Evolutionary conservation across 2,329 filamentous ascomycete genomes (phyloP), one percentile per base, ranked within the genome.

Genomic region (Aspergillus ochraceus): DNA sequence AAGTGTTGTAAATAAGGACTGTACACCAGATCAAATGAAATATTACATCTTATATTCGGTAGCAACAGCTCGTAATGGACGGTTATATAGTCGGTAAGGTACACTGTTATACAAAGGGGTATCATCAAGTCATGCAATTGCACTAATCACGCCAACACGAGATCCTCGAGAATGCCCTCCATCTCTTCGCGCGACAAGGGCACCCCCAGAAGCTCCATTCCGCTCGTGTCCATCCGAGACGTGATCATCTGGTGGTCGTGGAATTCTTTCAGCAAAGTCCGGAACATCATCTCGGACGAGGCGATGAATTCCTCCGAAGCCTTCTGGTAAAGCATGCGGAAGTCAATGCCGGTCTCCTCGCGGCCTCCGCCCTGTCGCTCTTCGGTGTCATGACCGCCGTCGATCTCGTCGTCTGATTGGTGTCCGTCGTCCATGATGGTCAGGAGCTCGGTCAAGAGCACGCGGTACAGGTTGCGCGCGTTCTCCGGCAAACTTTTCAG

Each of bases 211-310:
- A 95, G 80, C 73, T 98, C 95, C 2, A 90, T 93, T 3, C 95
- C 95, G 58, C 93, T 81, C 0, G 86, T 84, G 74, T 99, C 94
- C 71, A 94, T 94, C 63, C 88, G 86, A 62, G 90, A 96, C 57
- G 91, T 91, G 64, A 99, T 90, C 87, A 99, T 98, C 71, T 97
- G 92, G 79, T 99, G 95, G 70, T 99, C 95, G 73, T 97, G 92
- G 75, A 99, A 95, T 84, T 99, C 95, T 78, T 98, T 98, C 63
- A 99, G 77, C 72, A 99, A 75, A 26, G 93, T 97, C 61, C 95
- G 85, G 79, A 98, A 98, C 63, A 91, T 92, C 85, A 98, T 92
- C 79, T 98, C 95, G 61, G 90, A 97, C 68, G 91, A 95, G 74
- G 94, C 97, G 53, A 99, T 95, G 75, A 99, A 98, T 71, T 97